Evolutionary conservation across 352 stramenopile species (phyloP).

Genomic region (Phytophthora uliginosa): DNA sequence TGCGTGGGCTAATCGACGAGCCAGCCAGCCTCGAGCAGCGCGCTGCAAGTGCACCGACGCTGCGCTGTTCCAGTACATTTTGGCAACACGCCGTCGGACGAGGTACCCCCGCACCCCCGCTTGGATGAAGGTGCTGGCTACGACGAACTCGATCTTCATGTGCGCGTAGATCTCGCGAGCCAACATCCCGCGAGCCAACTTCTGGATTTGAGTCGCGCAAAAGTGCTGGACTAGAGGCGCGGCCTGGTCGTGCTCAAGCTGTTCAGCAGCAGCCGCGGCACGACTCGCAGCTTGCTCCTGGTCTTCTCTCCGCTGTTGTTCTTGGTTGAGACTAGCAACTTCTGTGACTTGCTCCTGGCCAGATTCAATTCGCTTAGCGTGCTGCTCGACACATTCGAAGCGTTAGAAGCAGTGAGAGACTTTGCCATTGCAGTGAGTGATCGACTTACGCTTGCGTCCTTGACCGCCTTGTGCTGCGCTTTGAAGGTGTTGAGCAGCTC

Average conservation of each 20-base stretch:
- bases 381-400: conserved; percentile 9
- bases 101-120: conserved; percentile 75
- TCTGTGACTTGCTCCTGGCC: conserved; percentile 2
- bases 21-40: conserved; percentile 60
- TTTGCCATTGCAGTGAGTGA: not conserved
- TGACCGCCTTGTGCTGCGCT: conserved; percentile 55
- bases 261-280: conserved; percentile 10
- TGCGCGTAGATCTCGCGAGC: conserved; percentile 61
- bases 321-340: conserved; percentile 34
- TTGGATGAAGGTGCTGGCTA: conserved; percentile 86
- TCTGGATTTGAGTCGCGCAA: conserved; percentile 85
- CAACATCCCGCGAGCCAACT: conserved; percentile 75
- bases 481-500: conserved; percentile 83
- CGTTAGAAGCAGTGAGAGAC: not conserved
- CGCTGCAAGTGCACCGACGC: conserved; percentile 73
- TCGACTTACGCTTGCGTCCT: conserved; percentile 44
- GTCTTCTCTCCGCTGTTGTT: conserved; percentile 39
- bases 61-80: conserved; percentile 74
- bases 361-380: conserved; percentile 32
- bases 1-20: conserved; percentile 40
- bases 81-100: conserved; percentile 63
- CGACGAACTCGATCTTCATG: conserved; percentile 75
- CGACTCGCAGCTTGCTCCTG: conserved; percentile 28
- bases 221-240: conserved; percentile 65
- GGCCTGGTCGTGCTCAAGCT: conserved; percentile 25